These are phyloP conservation scores for Starmerella riodocensis DNA, from an alignment of 805 yeast genomes.

Conservation along the genomic window DNA sequence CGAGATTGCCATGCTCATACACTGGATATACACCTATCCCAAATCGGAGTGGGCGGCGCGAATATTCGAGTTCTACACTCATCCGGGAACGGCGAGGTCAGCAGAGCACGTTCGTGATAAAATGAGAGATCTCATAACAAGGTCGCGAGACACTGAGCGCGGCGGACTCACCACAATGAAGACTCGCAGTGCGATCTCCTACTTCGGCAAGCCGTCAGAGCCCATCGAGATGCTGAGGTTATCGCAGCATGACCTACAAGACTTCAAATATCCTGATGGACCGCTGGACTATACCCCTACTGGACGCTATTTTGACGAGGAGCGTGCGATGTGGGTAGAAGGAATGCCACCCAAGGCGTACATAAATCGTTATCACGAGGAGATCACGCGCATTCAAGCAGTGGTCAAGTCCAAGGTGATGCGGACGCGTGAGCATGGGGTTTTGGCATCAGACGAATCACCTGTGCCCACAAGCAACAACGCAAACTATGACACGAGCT, in stretches of 20 bases:
- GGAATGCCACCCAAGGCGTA: constrained; percentile 13
- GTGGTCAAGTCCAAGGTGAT: constrained; percentile 12
- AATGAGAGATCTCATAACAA: constrained; percentile 15
- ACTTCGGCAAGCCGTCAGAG: constrained; percentile 7
- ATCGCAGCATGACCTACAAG: constrained; percentile 12
- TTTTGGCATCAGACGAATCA: too few species aligned
- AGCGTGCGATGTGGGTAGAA: constrained; percentile 14
- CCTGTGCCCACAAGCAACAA: too few species aligned
- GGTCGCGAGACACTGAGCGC: constrained; percentile 7
- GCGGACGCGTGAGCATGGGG: constrained; percentile 8
- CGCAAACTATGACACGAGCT: neutral
- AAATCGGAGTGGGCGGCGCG: constrained; percentile 13
- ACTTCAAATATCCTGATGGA: constrained; percentile 16
- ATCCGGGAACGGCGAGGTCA: constrained; percentile 8
- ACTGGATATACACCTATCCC: constrained; percentile 16
- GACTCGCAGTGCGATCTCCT: constrained; percentile 6
- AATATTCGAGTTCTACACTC: constrained; percentile 13
- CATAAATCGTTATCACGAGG: constrained; percentile 12
- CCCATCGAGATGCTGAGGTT: constrained; percentile 8
- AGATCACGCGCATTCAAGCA: constrained; percentile 9
- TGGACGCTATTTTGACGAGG: constrained; percentile 18
- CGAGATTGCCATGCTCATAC: constrained; percentile 18
- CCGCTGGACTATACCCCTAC: constrained; percentile 10
- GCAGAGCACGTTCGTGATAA: constrained; percentile 20
- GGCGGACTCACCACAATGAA: constrained; percentile 14